phyloP scores from a whole-genome alignment of 768 basidiomycete genomes.

The Panaeolus cyanescens region DNA sequence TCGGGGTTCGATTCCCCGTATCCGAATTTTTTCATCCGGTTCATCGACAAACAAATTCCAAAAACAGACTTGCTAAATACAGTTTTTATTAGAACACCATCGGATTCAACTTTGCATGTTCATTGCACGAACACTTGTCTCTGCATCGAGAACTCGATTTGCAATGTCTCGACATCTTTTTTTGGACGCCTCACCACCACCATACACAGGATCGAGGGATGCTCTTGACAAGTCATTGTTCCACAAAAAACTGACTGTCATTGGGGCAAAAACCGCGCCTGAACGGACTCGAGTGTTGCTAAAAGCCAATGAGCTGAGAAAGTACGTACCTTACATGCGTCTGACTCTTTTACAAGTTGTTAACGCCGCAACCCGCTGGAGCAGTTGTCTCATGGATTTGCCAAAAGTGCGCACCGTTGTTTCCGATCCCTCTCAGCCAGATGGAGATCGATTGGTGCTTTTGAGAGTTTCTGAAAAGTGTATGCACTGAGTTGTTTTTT shows the following conservation, averaged over 20 bases:
- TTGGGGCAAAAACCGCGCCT: constrained; percentile 67
- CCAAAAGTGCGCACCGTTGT: constrained; percentile 68
- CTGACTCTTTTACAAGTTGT: constrained; percentile 1
- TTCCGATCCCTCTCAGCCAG: constrained; percentile 46
- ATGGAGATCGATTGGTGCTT: constrained; percentile 64
- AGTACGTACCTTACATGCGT: constrained; percentile 39
- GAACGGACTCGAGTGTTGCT: constrained; percentile 55
- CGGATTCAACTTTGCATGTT: neutral
- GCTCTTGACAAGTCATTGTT: constrained; percentile 68
- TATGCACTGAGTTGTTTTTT: constrained; percentile 36
- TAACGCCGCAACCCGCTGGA: constrained; percentile 5
- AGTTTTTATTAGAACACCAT: neutral
- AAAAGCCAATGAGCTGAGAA: constrained; percentile 58
- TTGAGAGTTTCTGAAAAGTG: constrained; percentile 63
- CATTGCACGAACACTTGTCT: neutral
- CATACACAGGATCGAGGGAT: constrained; percentile 50
- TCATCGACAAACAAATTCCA: too few species aligned
- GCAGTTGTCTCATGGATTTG: constrained; percentile 65
- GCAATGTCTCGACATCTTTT: constrained; percentile 39
- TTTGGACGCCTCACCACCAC: constrained; percentile 41
- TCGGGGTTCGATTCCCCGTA: constrained; percentile 63
- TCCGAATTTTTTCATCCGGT: constrained; percentile 35
- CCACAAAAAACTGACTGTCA: constrained; percentile 60
- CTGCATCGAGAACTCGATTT: neutral
- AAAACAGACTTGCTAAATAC: neutral